Evolutionary conservation across 2,329 filamentous ascomycete species (phyloP).

Genomic region (Monilinia polystroma): DNA sequence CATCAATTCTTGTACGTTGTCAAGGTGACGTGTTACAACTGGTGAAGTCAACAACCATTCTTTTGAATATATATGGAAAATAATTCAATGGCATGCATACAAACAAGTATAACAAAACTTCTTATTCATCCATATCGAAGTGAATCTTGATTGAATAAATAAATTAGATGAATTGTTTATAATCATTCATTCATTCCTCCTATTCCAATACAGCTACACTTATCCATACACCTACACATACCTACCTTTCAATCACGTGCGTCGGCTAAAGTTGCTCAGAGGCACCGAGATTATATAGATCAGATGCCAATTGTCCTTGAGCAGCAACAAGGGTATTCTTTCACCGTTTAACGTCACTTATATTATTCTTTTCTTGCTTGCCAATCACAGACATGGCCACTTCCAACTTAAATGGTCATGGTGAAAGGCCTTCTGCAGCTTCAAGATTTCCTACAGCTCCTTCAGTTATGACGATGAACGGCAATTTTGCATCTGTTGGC

Average conservation of each 20-base stretch:
- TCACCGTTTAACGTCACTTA: slow-evolving; percentile 19
- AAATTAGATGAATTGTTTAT: slow-evolving; percentile 6
- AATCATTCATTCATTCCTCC: not conserved
- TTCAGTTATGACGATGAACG: slow-evolving; percentile 60
- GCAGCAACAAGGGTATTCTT: slow-evolving; percentile 20
- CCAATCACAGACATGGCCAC: slow-evolving; percentile 31
- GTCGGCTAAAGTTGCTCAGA: slow-evolving; percentile 7
- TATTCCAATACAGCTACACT: not conserved
- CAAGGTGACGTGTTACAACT: slow-evolving; percentile 14
- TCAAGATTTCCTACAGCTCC: slow-evolving; percentile 39
- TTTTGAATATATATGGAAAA: not conserved
- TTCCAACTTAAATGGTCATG: slow-evolving; percentile 33
- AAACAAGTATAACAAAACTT: not conserved
- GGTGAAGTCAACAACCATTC: not conserved
- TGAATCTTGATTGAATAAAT: not conserved
- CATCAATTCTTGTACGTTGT: not conserved
- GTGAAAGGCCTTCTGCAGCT: slow-evolving; percentile 36
- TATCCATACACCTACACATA: not conserved
- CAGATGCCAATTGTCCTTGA: slow-evolving; percentile 22
- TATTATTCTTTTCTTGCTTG: slow-evolving; percentile 9
- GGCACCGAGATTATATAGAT: not conserved
- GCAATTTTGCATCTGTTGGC: slow-evolving; percentile 75
- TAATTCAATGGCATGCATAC: not conserved
- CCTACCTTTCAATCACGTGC: slow-evolving; percentile 5
- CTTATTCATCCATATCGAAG: not conserved